phyloP scores from a whole-genome alignment of 805 yeast species.

The Candida vartiovaarae region DNA sequence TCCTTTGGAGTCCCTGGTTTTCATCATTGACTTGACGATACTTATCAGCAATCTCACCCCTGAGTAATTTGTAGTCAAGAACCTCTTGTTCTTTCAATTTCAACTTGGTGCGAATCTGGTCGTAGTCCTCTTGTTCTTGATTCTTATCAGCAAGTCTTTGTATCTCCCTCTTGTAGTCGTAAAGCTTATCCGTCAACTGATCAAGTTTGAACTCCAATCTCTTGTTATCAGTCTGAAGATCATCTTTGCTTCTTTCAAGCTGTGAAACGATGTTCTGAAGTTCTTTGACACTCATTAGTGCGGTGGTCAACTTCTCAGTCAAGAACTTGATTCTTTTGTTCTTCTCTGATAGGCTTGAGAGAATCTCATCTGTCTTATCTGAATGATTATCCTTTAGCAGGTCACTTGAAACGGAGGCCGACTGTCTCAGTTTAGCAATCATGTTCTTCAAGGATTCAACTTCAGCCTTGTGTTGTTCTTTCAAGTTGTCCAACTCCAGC shows the following conservation, averaged over 20 bases:
- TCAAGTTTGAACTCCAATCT: slow-evolving; percentile 26
- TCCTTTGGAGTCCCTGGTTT: slow-evolving; percentile 22
- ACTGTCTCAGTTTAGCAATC: slow-evolving; percentile 11
- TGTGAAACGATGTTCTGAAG: slow-evolving; percentile 23
- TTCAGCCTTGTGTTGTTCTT: slow-evolving; percentile 31
- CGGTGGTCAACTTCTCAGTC: slow-evolving; percentile 16
- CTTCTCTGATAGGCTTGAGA: slow-evolving; percentile 21
- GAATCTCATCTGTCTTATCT: slow-evolving; percentile 21
- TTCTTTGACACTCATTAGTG: slow-evolving; percentile 23
- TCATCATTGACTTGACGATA: slow-evolving; percentile 21
- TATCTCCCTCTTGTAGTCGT: slow-evolving; percentile 20
- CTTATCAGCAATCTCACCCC: slow-evolving; percentile 25
- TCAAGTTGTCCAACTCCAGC: slow-evolving; percentile 32
- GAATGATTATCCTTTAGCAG: not conserved
- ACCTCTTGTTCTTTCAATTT: slow-evolving; percentile 14
- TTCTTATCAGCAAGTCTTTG: slow-evolving; percentile 8
- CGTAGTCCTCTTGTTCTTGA: slow-evolving; percentile 6
- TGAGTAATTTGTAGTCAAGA: slow-evolving; percentile 26
- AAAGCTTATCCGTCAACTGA: slow-evolving; percentile 27
- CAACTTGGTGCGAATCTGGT: slow-evolving; percentile 11
- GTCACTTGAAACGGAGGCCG: slow-evolving; percentile 3
- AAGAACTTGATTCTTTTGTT: slow-evolving; percentile 20
- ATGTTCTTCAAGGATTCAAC: slow-evolving; percentile 26
- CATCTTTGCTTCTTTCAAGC: slow-evolving; percentile 27
- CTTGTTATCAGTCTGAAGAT: slow-evolving; percentile 25